Evolutionary conservation across 2,329 filamentous ascomycete species (phyloP).

Genomic region (Lecanicillium sp.): DNA sequence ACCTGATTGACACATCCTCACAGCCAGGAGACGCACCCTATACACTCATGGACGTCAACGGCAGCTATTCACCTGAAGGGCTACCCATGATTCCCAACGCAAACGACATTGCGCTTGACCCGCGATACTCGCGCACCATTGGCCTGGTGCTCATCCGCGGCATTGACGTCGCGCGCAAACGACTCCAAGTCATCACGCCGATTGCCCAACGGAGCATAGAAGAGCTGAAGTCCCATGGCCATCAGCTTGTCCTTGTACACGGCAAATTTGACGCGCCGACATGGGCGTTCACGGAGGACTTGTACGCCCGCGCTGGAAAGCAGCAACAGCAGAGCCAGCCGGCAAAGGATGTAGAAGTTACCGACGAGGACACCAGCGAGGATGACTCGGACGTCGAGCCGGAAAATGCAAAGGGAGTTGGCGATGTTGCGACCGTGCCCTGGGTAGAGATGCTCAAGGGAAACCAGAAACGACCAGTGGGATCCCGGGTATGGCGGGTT

Average conservation of each 20-base stretch:
- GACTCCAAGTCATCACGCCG: conserved; percentile 61
- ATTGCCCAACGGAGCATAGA: conserved; percentile 33
- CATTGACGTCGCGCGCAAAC: conserved; percentile 46
- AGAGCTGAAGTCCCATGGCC: conserved; percentile 30
- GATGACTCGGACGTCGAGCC: conserved; percentile 12
- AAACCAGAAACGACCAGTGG: conserved; percentile 47
- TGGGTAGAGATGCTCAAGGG: conserved; percentile 54
- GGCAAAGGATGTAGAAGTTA: conserved; percentile 12
- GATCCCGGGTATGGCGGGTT: conserved; percentile 56
- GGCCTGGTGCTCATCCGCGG: conserved; percentile 64
- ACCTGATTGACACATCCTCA: conserved; percentile 12
- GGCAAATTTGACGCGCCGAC: conserved; percentile 61
- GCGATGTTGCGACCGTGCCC: conserved; percentile 30
- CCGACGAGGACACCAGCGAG: conserved; percentile 19
- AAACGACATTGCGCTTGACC: conserved; percentile 49
- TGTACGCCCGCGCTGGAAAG: conserved; percentile 32
- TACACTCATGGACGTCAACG: no score
- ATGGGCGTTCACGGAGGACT: conserved; percentile 62
- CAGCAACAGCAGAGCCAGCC: neutral
- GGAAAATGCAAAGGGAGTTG: neutral
- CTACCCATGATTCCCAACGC: conserved; percentile 56
- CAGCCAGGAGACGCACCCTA: conserved; percentile 15
- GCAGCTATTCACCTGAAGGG: conserved; percentile 32
- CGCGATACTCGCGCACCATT: conserved; percentile 48
- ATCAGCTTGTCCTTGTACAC: conserved; percentile 54